These are phyloP conservation scores for Picocystis salinarum DNA, from an alignment of 139 green algal species.

Conservation along the genomic window DNA sequence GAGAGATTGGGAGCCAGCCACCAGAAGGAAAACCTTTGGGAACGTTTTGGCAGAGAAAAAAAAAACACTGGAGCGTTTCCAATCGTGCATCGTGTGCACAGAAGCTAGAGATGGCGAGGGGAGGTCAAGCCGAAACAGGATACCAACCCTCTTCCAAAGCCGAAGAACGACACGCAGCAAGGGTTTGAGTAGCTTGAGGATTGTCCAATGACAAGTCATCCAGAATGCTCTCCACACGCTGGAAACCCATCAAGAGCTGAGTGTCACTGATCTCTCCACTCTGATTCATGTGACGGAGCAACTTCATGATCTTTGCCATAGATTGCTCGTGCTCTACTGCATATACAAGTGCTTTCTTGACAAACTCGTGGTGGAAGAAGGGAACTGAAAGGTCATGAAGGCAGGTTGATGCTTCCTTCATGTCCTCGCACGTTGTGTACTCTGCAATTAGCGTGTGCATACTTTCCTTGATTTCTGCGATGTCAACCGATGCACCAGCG, in stretches of 20 bases:
- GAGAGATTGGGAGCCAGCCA: too few relatives aligned
- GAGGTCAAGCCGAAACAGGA: too few relatives aligned
- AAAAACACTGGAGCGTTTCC: too few relatives aligned
- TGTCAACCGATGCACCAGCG: slow-evolving; percentile 19
- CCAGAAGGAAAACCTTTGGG: too few relatives aligned
- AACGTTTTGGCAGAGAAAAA: too few relatives aligned
- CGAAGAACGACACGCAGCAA: slow-evolving; percentile 1
- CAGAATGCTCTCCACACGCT: slow-evolving; percentile 38
- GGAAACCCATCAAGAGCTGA: slow-evolving; percentile 40
- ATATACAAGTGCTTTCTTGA: slow-evolving; percentile 28
- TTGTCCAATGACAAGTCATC: slow-evolving; percentile 51
- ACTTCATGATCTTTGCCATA: slow-evolving; percentile 18
- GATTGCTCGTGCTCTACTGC: slow-evolving; percentile 11
- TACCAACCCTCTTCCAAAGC: too few relatives aligned
- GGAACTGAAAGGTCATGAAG: slow-evolving; percentile 42
- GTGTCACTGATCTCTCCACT: slow-evolving; percentile 30
- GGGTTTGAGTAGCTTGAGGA: slow-evolving; percentile 22
- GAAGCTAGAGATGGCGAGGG: too few relatives aligned
- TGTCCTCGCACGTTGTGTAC: slow-evolving; percentile 29
- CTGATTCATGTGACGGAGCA: slow-evolving; percentile 33
- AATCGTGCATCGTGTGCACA: too few relatives aligned
- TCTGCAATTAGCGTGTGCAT: slow-evolving; percentile 24
- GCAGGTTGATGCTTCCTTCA: slow-evolving; percentile 28
- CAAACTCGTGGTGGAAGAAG: slow-evolving; percentile 62
- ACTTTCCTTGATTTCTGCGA: slow-evolving; percentile 23